Conservation (phyloP, 805 yeast genomes). For the Saccharomycopsis sp. region DNA sequence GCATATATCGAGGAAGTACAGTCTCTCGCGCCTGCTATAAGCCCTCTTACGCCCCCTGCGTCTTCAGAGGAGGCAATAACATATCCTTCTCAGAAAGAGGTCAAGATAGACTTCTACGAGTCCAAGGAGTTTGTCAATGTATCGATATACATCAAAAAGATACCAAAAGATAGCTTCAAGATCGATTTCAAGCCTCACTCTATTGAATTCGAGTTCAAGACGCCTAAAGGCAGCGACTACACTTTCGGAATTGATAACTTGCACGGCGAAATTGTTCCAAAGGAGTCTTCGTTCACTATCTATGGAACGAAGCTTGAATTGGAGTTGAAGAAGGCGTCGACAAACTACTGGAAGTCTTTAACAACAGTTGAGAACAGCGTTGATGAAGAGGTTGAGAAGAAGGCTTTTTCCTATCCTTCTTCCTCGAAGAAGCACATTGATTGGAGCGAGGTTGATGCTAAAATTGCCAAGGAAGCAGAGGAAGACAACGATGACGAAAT, state of each 20-base stretch:
- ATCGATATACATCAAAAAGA: slow-evolving; percentile 62
- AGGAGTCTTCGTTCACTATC: slow-evolving; percentile 40
- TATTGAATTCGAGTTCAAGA: slow-evolving; percentile 41
- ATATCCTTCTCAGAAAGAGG: slow-evolving; percentile 25
- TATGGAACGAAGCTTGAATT: slow-evolving; percentile 74
- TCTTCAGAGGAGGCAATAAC: not conserved
- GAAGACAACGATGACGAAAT: slow-evolving; percentile 45
- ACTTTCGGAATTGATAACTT: slow-evolving; percentile 50
- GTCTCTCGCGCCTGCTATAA: not conserved
- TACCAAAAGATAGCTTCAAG: slow-evolving; percentile 43
- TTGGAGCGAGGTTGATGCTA: slow-evolving; percentile 58
- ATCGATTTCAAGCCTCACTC: slow-evolving; percentile 35
- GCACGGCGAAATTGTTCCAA: slow-evolving; percentile 42
- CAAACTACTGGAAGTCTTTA: slow-evolving; percentile 44
- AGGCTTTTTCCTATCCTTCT: slow-evolving; percentile 43
- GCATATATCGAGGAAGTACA: not conserved
- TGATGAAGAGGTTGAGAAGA: slow-evolving; percentile 13
- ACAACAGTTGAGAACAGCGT: slow-evolving; percentile 25
- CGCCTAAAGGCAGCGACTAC: slow-evolving; percentile 47
- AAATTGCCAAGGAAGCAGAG: slow-evolving; percentile 39
- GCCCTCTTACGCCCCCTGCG: slow-evolving; percentile 4
- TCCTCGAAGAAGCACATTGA: slow-evolving; percentile 57
- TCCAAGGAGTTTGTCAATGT: slow-evolving; percentile 48
- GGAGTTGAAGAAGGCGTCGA: slow-evolving; percentile 40
- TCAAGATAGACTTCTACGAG: slow-evolving; percentile 72